A percentile compares a stretch with the other conserved stretches of the same genome.
Conservation (phyloP, 148 eudicot genomes). For the Amaranthus cruentus region DNA sequence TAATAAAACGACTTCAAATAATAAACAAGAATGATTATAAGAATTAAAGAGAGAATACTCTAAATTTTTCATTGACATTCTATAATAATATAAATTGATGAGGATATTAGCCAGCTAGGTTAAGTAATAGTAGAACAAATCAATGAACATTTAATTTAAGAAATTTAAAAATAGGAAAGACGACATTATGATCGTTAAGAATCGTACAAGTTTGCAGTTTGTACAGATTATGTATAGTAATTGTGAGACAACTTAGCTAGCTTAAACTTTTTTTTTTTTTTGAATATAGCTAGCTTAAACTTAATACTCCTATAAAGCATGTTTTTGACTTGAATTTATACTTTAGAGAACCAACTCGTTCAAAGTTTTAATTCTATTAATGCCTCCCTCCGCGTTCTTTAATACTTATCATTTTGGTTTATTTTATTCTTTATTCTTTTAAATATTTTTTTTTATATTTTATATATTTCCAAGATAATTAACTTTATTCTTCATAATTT, state of each 20-base stretch:
- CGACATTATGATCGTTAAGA: no score
- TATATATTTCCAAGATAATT: no score
- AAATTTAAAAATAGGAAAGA: no score
- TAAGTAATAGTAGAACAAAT: no score
- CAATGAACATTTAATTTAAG: no score
- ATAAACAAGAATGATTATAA: no score
- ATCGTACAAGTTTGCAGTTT: background rate
- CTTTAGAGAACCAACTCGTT: conserved; percentile 8
- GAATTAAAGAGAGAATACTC: no score
- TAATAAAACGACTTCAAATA: no score
- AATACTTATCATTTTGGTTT: background rate
- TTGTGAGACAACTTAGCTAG: conserved; percentile 10
- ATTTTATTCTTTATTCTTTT: background rate
- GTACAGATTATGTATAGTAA: background rate
- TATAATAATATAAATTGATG: no score
- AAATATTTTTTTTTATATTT: background rate
- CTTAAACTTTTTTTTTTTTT: background rate
- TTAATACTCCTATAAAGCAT: background rate
- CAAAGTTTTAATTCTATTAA: conserved; percentile 18
- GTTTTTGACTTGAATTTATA: conserved; percentile 23
- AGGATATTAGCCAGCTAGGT: no score
- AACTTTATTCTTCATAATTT: no score
- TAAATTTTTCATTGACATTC: no score
- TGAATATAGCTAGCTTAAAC: background rate
- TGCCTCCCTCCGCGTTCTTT: background rate